A percentile compares a stretch with the other conserved stretches of the same genome.
Conservation (phyloP, 1,284 basidiomycete species). For the Naganishia sp. region DNA sequence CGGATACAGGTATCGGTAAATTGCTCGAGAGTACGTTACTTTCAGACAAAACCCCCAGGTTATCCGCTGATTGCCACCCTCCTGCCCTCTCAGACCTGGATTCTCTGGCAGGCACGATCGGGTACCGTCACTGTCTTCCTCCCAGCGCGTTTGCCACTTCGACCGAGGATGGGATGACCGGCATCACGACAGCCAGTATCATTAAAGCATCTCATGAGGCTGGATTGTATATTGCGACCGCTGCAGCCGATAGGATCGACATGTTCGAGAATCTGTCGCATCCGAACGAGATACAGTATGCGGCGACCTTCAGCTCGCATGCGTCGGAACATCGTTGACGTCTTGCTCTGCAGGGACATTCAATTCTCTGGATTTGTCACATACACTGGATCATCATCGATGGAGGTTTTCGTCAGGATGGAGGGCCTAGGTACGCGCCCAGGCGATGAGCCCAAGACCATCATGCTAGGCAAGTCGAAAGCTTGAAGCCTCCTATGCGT, state of each 20-base stretch:
- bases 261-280: constrained; percentile 49
- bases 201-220: constrained; percentile 62
- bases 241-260: constrained; percentile 68
- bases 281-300: constrained; percentile 53
- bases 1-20: constrained; percentile 50
- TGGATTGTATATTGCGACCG: constrained; percentile 78
- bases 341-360: constrained; percentile 60
- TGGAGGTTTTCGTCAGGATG: constrained; percentile 81
- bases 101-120: constrained; percentile 75
- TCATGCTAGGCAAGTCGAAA: constrained; percentile 63
- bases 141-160: constrained; percentile 31
- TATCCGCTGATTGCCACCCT: constrained; percentile 46
- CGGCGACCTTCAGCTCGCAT: background rate
- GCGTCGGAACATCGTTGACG: background rate
- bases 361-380: constrained; percentile 76
- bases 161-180: constrained; percentile 24
- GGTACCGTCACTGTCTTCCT: constrained; percentile 73
- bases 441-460: constrained; percentile 58
- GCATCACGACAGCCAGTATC: constrained; percentile 55
- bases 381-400: constrained; percentile 71
- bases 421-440: constrained; percentile 61
- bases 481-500: background rate
- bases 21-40: constrained; percentile 49
- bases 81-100: constrained; percentile 60
- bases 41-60: constrained; percentile 56